Conservation (phyloP, 1,284 basidiomycete species). For the Apiotrichum mycotoxinovorans region DNA sequence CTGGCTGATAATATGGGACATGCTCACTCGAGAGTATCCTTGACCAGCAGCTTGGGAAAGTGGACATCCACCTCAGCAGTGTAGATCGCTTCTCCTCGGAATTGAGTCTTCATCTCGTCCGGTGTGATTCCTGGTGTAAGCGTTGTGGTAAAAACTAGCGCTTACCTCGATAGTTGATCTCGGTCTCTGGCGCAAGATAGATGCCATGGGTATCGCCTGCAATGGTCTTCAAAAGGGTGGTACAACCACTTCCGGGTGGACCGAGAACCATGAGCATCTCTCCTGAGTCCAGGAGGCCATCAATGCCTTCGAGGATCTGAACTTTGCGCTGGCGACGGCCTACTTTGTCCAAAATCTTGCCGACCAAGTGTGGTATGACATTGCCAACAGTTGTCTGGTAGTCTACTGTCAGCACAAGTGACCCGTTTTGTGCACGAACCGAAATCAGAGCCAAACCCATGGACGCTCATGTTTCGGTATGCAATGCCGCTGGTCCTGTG, state of each 20-base stretch:
- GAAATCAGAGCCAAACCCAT: too few species aligned
- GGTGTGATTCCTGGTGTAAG: constrained; percentile 40
- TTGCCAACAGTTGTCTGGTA: constrained; percentile 55
- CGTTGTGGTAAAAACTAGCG: not conserved
- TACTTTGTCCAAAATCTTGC: constrained; percentile 42
- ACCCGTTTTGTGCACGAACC: too few species aligned
- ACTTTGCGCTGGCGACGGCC: constrained; percentile 49
- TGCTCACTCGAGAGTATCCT: constrained; percentile 51
- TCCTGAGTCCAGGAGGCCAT: constrained; percentile 51
- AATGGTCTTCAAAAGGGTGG: constrained; percentile 57
- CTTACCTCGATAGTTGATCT: constrained; percentile 49
- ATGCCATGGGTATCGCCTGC: constrained; percentile 57
- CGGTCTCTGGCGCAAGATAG: constrained; percentile 47
- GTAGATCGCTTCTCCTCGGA: constrained; percentile 52
- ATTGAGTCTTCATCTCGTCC: constrained; percentile 46
- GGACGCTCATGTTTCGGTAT: too few species aligned
- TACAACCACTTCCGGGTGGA: constrained; percentile 63
- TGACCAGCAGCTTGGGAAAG: constrained; percentile 55
- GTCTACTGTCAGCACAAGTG: too few species aligned
- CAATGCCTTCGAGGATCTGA: constrained; percentile 54
- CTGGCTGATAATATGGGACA: too few species aligned
- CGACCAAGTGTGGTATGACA: constrained; percentile 43
- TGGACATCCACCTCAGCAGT: constrained; percentile 55
- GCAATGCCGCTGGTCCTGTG: too few species aligned
- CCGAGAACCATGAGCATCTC: constrained; percentile 58